phyloP scores from a whole-genome alignment of 2,329 filamentous ascomycete genomes.

The Ophiocordyceps unilateralis region DNA sequence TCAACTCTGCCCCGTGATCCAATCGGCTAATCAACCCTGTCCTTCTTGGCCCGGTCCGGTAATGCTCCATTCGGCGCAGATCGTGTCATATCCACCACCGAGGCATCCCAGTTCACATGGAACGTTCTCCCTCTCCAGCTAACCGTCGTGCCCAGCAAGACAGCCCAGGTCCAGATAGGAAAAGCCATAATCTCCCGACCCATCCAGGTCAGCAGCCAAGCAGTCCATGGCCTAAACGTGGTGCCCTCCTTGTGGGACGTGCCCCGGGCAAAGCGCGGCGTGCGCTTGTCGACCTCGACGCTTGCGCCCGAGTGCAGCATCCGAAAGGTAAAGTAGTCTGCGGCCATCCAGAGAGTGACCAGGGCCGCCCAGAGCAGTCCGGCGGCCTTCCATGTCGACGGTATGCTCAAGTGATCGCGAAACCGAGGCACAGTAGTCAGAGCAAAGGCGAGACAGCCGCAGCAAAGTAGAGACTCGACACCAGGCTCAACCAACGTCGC shows the following conservation, averaged over 20 bases:
- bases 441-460: constrained; percentile 62
- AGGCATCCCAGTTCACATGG: constrained; percentile 68
- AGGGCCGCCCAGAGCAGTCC: constrained; percentile 45
- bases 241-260: constrained; percentile 18
- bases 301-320: constrained; percentile 58
- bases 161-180: constrained; percentile 81
- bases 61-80: no score
- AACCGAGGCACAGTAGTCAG: constrained; percentile 57
- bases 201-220: constrained; percentile 73
- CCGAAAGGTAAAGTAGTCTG: constrained; percentile 59
- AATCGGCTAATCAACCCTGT: neutral
- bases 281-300: constrained; percentile 52
- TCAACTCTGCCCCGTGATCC: neutral
- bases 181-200: constrained; percentile 68
- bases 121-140: constrained; percentile 76
- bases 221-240: constrained; percentile 37
- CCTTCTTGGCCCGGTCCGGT: neutral
- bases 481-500: constrained; percentile 88
- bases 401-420: constrained; percentile 29
- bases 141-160: constrained; percentile 74
- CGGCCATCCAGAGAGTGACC: constrained; percentile 51
- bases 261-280: constrained; percentile 54
- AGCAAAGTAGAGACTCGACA: constrained; percentile 76
- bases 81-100: constrained; percentile 34
- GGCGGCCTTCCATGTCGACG: constrained; percentile 53